Conservation (phyloP, 23 red algal genomes). For the Cyanidiococcus yangmingshanensis region DNA sequence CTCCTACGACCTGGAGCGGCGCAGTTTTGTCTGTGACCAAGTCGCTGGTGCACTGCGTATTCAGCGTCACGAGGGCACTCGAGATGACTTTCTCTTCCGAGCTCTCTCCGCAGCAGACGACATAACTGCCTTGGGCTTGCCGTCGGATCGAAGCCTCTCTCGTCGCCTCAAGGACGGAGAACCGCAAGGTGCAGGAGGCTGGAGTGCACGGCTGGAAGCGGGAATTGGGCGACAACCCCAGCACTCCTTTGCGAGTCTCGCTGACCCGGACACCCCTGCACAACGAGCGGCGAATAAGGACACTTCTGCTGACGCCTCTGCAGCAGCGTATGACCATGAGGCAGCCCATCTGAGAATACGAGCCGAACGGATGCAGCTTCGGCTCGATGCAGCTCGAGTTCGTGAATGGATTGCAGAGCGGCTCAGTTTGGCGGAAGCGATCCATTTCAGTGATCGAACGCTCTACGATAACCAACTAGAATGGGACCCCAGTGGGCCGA, state of each 20-base stretch:
- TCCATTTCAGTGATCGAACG: background rate
- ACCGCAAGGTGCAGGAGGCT: constrained; percentile 2
- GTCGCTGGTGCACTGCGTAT: constrained; percentile 6
- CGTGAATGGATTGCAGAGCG: background rate
- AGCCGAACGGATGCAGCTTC: background rate
- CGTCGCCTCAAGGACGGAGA: background rate
- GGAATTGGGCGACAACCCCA: background rate
- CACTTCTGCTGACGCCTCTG: background rate
- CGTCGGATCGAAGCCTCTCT: background rate
- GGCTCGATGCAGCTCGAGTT: background rate
- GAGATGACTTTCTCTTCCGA: background rate
- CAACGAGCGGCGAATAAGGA: background rate
- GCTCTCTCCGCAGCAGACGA: background rate
- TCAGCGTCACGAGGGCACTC: background rate
- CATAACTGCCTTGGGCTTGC: background rate
- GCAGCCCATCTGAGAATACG: background rate
- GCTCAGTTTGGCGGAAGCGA: background rate
- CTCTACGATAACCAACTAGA: background rate
- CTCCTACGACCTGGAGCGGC: constrained; percentile 7
- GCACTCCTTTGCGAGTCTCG: background rate
- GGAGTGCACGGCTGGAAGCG: background rate
- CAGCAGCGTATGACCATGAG: background rate
- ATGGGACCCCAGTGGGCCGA: constrained; percentile 1
- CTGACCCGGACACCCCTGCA: background rate
- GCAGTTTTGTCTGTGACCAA: background rate